Percentiles rank a stretch among this genome's conserved stretches.
Evolutionary conservation across 345 rosid species (phyloP).

Genomic region (Syzygium jambos): DNA sequence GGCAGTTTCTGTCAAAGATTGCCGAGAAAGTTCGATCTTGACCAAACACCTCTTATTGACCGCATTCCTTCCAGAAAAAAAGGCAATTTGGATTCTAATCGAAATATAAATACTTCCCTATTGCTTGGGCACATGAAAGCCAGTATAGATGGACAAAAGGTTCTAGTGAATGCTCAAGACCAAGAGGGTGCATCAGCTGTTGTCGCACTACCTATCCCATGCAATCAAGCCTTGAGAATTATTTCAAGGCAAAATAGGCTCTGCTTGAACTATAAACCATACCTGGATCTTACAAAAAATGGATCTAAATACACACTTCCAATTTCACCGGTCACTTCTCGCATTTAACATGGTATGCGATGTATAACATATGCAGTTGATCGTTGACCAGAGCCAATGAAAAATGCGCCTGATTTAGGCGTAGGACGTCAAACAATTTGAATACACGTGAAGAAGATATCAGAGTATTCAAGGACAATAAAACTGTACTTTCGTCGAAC

Average conservation of each 20-base stretch:
- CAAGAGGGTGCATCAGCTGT: not conserved
- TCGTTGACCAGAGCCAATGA: not conserved
- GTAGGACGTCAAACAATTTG: not conserved
- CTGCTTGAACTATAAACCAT: not conserved
- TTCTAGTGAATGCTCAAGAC: not conserved
- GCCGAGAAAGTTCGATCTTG: not conserved
- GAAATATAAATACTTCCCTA: not conserved
- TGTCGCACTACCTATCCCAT: not conserved
- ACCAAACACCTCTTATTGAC: not conserved
- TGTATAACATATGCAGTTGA: not conserved
- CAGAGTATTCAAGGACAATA: not conserved
- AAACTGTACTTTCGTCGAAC: not conserved
- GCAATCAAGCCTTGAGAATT: not conserved
- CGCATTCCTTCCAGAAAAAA: not conserved
- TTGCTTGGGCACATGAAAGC: not conserved
- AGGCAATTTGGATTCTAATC: not conserved
- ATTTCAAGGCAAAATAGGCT: not conserved
- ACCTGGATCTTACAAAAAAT: not conserved
- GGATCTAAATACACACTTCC: not conserved
- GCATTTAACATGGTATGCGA: not conserved
- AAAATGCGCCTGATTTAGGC: not conserved
- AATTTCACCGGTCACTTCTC: not conserved
- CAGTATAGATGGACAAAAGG: not conserved
- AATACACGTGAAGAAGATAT: not conserved
- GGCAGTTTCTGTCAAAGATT: not conserved